These are phyloP conservation scores for Amoeboradix gromovi DNA, from an alignment of 371 early-diverging fungal genomes.

Conservation along the genomic window DNA sequence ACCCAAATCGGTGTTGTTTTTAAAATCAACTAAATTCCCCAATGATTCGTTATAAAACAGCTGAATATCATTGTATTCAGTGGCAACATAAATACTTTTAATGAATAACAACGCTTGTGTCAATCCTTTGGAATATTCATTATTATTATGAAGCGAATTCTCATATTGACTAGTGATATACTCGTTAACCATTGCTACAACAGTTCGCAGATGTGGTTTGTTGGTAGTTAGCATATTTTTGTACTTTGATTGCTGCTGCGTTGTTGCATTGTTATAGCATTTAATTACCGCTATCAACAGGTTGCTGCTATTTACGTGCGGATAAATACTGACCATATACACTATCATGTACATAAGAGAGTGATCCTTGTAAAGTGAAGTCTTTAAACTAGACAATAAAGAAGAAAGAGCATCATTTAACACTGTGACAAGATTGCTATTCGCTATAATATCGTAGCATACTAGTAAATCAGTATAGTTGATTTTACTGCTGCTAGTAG, in stretches of 20 bases:
- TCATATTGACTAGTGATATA: too few species aligned
- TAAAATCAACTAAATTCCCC: not conserved
- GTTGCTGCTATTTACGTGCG: too few species aligned
- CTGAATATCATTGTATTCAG: not conserved
- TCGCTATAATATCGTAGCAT: not conserved
- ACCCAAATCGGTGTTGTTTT: conserved; percentile 30
- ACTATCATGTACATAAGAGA: not conserved
- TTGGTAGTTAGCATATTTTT: too few species aligned
- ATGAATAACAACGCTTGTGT: not conserved
- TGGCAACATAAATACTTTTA: not conserved
- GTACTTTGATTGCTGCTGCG: too few species aligned
- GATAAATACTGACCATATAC: not conserved
- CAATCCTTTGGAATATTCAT: too few species aligned
- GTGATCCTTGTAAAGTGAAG: not conserved
- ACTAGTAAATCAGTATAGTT: not conserved
- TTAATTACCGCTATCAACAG: too few species aligned
- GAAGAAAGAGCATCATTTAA: not conserved
- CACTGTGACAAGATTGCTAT: not conserved
- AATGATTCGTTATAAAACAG: not conserved
- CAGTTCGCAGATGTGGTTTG: too few species aligned
- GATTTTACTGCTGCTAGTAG: not conserved
- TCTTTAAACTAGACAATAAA: not conserved
- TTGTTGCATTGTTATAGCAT: too few species aligned
- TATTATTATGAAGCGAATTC: too few species aligned
- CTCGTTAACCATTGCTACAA: too few species aligned